Conservation (phyloP, 2,329 filamentous ascomycete species). For the Pyrenophora tritici-repentis region DNA sequence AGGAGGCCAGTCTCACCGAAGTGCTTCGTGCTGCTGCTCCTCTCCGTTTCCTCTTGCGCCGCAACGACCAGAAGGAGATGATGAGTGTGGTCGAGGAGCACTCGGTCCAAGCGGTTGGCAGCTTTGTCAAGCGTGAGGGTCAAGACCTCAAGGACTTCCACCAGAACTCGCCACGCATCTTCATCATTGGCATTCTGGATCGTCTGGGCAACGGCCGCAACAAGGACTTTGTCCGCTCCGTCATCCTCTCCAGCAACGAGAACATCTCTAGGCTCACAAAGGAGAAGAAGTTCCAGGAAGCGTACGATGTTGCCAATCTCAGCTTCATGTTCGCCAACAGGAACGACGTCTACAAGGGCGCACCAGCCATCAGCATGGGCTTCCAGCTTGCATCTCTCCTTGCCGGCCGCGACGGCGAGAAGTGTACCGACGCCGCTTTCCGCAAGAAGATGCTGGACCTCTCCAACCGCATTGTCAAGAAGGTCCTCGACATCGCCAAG, state of each 20-base stretch:
- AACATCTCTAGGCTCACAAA: constrained; percentile 32
- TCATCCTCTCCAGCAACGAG: constrained; percentile 35
- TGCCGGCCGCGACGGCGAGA: constrained; percentile 37
- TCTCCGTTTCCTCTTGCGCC: constrained; percentile 35
- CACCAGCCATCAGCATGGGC: constrained; percentile 44
- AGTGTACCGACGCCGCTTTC: constrained; percentile 36
- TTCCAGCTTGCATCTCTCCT: constrained; percentile 46
- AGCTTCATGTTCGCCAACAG: constrained; percentile 40
- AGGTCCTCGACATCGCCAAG: constrained; percentile 49
- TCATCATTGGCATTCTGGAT: constrained; percentile 38
- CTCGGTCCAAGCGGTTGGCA: constrained; percentile 30
- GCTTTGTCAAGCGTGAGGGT: constrained; percentile 38
- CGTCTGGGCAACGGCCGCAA: constrained; percentile 36
- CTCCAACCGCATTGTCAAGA: constrained; percentile 49
- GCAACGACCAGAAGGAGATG: constrained; percentile 30
- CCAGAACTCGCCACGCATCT: constrained; percentile 38
- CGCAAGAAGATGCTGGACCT: constrained; percentile 49
- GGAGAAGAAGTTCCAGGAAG: constrained; percentile 39
- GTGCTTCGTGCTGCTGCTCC: constrained; percentile 40
- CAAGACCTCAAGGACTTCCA: constrained; percentile 34
- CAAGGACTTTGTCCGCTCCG: constrained; percentile 36
- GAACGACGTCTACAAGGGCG: constrained; percentile 40
- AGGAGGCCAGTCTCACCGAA: constrained; percentile 44
- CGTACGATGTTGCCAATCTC: constrained; percentile 43
- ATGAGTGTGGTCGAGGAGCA: constrained; percentile 34